A percentile compares a stretch with the other conserved stretches of the same genome.
Conservation (phyloP, 306 rosid genomes). For the Quercus ilex region DNA sequence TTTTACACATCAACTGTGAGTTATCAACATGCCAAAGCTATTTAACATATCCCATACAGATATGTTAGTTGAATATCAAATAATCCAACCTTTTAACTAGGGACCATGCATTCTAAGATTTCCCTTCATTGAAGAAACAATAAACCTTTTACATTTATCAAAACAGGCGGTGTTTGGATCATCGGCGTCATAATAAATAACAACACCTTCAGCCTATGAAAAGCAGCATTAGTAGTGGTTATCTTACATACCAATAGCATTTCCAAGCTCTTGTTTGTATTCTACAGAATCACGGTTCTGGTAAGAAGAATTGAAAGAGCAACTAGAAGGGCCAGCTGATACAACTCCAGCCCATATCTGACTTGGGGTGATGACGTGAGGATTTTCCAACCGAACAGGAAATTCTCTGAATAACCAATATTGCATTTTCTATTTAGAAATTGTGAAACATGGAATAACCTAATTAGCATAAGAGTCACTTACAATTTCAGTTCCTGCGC, state of each 20-base stretch:
- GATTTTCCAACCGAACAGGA: constrained; percentile 87
- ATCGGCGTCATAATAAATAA: constrained; percentile 13
- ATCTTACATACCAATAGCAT: constrained; percentile 75
- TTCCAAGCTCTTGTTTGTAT: constrained; percentile 90
- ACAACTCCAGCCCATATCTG: constrained; percentile 99
- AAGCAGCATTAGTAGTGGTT: constrained; percentile 5
- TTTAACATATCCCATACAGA: constrained; percentile 4
- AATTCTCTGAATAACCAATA: constrained; percentile 64
- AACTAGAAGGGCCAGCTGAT: constrained; percentile 83
- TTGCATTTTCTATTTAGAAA: constrained; percentile 17
- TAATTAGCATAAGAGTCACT: constrained; percentile 23
- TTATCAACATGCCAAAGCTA: constrained; percentile 9
- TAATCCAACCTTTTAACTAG: constrained; percentile 11
- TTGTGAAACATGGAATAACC: constrained; percentile 14
- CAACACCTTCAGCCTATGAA: constrained; percentile 11
- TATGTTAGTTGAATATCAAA: constrained; percentile 1
- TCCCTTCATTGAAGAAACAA: constrained; percentile 11
- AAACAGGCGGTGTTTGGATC: constrained; percentile 7
- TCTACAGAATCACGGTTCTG: constrained; percentile 69
- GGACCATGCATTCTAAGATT: constrained; percentile 24
- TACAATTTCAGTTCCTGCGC: constrained; percentile 85
- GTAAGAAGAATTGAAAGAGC: constrained; percentile 84
- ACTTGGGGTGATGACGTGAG: constrained; percentile 81
- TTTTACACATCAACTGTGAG: constrained; percentile 9
- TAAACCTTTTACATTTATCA: constrained; percentile 16